A percentile compares a stretch with the other conserved stretches of the same genome.
These are phyloP conservation scores for Cryomyces antarcticus DNA, from an alignment of 495 filamentous ascomycete genomes.

Conservation along the genomic window DNA sequence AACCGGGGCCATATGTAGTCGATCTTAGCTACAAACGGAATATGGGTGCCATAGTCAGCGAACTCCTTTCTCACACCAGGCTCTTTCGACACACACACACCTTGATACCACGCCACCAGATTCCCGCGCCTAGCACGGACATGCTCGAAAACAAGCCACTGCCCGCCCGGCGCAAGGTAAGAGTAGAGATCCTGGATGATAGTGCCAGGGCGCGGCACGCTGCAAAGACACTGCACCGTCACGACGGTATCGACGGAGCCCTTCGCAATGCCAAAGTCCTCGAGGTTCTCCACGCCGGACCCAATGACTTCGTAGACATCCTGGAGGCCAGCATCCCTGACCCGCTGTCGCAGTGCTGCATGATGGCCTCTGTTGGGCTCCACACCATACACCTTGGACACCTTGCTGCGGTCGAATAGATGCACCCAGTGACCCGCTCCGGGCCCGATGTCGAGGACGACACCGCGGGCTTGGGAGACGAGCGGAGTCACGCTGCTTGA, in stretches of 20 bases:
- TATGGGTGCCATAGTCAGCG: too few species aligned
- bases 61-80: too few species aligned
- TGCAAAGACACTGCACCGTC: constrained; percentile 50
- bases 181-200: constrained; percentile 38
- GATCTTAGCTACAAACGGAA: too few species aligned
- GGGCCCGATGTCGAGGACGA: constrained; percentile 30
- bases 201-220: constrained; percentile 38
- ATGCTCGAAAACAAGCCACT: constrained; percentile 54
- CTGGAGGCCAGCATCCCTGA: constrained; percentile 28
- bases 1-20: too few species aligned
- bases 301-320: constrained; percentile 45
- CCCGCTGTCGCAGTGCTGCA: constrained; percentile 22
- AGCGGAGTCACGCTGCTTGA: constrained; percentile 6
- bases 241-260: constrained; percentile 47
- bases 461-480: constrained; percentile 12
- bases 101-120: constrained; percentile 7
- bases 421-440: constrained; percentile 29
- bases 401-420: constrained; percentile 16
- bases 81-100: too few species aligned
- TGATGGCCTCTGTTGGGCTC: constrained; percentile 45
- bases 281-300: constrained; percentile 35
- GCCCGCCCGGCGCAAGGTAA: constrained; percentile 43
- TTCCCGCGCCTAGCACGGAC: constrained; percentile 20
- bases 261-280: constrained; percentile 24
- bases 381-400: constrained; percentile 43